These are phyloP conservation scores for Rhynchosporium secalis DNA, from an alignment of 2,329 filamentous ascomycete species.

Conservation along the genomic window DNA sequence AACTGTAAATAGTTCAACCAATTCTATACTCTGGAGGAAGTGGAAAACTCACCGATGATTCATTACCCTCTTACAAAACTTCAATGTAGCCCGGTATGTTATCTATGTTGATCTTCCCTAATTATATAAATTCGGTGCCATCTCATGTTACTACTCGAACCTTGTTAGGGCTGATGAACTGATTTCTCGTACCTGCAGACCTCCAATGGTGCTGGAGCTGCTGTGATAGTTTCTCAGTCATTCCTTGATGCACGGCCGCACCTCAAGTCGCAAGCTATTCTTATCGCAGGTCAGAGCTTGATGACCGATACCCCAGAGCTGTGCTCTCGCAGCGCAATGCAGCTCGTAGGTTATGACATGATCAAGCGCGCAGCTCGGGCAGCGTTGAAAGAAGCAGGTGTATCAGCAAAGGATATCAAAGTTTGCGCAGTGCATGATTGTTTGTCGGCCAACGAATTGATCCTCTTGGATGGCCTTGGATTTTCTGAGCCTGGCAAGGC, in stretches of 20 bases:
- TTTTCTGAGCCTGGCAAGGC: slow-evolving; percentile 80
- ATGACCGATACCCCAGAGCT: slow-evolving; percentile 78
- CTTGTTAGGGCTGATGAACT: not conserved
- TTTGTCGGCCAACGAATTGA: slow-evolving; percentile 94
- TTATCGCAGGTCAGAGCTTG: slow-evolving; percentile 84
- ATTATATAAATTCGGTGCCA: not conserved
- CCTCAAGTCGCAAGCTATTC: slow-evolving; percentile 75
- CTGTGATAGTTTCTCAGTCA: slow-evolving; percentile 81
- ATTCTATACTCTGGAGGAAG: slow-evolving; percentile 83
- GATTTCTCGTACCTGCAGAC: slow-evolving; percentile 47
- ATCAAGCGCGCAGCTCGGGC: slow-evolving; percentile 65
- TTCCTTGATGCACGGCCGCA: slow-evolving; percentile 87
- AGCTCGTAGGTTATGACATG: slow-evolving; percentile 90
- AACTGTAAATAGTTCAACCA: slow-evolving; percentile 62
- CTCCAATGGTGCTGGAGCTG: slow-evolving; percentile 86
- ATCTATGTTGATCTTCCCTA: not conserved
- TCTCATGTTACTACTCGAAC: not conserved
- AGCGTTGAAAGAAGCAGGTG: slow-evolving; percentile 71
- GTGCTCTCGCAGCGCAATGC: slow-evolving; percentile 79
- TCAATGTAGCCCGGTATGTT: slow-evolving; percentile 78
- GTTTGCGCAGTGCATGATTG: slow-evolving; percentile 96
- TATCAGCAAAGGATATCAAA: slow-evolving; percentile 68
- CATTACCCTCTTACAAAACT: slow-evolving; percentile 89
- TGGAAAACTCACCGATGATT: slow-evolving; percentile 74
- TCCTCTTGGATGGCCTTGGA: slow-evolving; percentile 83